Base-by-base conservation (phyloP, 768 basidiomycete species). In the Boletus edulis region DNA sequence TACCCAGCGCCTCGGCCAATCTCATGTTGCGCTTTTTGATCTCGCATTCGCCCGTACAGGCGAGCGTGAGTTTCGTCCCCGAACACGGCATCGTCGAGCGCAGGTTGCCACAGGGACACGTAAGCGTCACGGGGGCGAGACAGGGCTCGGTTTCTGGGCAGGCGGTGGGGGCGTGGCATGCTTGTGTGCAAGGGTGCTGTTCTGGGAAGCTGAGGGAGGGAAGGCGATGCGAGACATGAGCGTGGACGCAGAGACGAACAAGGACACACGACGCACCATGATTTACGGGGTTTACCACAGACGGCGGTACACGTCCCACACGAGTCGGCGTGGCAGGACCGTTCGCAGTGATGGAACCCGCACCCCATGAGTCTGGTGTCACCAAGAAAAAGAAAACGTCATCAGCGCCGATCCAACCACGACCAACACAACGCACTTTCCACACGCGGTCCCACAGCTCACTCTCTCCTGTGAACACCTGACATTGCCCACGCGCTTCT, bases 1-100 rank as follows among this genome's bases (percentile, higher is more conserved):
- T 96, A 0, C 95, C 94, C 5, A 99, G 72, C 2, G 97, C 97
- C 38, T 94, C 93, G 1, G 97, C 97, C 9, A 99, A 72, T 35
- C 84, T 76, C 0, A 87, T 91, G 62, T 97, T 98, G 12, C 97
- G 82, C 67, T 95, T 90, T 42, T 87, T 89, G 47, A 93, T 76
- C 37, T 75, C 77, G 62, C 97, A 99, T 42, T 96, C 92, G 43
- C 81, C 86, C 15, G 84, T 83, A 65, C 97, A 99, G 59, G 89
- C 88, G 10, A 86, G 74, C 43, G 73, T 68, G 42, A 79, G 73
- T 39, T 57, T 65, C 5, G 57, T 62, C 20, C 60, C 51, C 0
- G 91, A 91, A 69, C 97, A 98, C 0, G 79, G 75, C 0, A 87
- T 78, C 1, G 81, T 75, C 60, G 91, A 89, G 22, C 82, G 83